Conservation (phyloP, 345 rosid genomes). For the Eucalyptus coolabah region DNA sequence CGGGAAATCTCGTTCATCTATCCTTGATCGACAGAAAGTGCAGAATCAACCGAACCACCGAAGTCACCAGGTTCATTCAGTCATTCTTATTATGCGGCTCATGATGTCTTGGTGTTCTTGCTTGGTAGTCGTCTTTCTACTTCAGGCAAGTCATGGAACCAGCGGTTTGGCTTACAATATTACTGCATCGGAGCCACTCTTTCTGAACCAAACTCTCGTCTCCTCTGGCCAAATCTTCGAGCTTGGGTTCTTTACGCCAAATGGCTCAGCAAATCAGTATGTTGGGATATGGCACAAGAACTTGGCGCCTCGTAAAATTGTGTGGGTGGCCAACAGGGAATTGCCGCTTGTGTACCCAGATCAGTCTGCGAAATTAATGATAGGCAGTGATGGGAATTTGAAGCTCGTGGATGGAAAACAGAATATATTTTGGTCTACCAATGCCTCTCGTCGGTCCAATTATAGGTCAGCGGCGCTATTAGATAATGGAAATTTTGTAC, state of each 20-base stretch:
- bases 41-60: neutral
- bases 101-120: neutral
- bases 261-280: neutral
- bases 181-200: neutral
- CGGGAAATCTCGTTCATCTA: neutral
- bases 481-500: constrained; percentile 19
- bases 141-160: neutral
- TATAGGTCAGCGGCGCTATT: neutral
- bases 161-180: neutral
- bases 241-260: neutral
- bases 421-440: constrained; percentile 2
- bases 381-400: constrained; percentile 4
- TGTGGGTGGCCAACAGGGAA: neutral
- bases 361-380: neutral
- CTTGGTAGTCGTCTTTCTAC: neutral
- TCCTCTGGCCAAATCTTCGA: neutral
- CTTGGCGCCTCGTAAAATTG: neutral
- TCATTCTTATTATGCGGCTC: neutral
- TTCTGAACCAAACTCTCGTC: neutral
- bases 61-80: neutral
- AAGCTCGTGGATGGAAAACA: neutral
- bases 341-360: neutral
- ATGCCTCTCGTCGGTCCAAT: neutral
- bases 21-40: neutral
- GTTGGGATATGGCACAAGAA: neutral